phyloP scores from a whole-genome alignment of 2,329 filamentous ascomycete genomes.

The Chrysoporthe deuterocubensis region DNA sequence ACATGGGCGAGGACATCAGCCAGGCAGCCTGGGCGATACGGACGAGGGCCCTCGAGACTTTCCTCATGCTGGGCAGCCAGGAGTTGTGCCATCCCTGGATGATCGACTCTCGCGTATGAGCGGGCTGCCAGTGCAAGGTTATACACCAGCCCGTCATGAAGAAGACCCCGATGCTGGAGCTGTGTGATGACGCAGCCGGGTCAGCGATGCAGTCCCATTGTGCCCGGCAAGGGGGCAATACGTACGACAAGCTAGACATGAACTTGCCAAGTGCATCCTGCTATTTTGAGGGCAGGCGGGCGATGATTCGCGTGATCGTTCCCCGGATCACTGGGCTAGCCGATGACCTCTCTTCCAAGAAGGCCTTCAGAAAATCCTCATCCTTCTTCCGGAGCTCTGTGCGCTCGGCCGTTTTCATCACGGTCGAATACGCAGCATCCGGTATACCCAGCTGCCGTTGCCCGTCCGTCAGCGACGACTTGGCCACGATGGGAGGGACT shows the following conservation, averaged over 20 bases:
- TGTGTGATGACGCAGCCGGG: constrained; percentile 38
- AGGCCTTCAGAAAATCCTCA: constrained; percentile 52
- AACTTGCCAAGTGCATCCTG: constrained; percentile 44
- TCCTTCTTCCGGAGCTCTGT: constrained; percentile 45
- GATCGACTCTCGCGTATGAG: constrained; percentile 63
- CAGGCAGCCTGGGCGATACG: constrained; percentile 59
- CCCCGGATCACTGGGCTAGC: constrained; percentile 57
- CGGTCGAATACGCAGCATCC: constrained; percentile 53
- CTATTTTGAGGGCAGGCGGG: constrained; percentile 38
- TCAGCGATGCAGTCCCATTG: too few species aligned
- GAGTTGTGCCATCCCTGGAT: constrained; percentile 66
- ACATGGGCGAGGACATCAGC: constrained; percentile 58
- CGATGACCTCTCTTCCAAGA: constrained; percentile 56
- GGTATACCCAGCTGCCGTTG: constrained; percentile 50
- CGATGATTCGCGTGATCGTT: constrained; percentile 50
- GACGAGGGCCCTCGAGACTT: constrained; percentile 59
- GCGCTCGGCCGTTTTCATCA: constrained; percentile 45
- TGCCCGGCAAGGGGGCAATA: neutral
- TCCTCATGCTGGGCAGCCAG: constrained; percentile 57
- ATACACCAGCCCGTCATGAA: constrained; percentile 70
- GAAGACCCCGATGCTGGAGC: constrained; percentile 65
- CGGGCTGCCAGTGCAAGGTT: constrained; percentile 64
- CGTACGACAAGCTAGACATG: constrained; percentile 48
- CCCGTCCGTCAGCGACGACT: constrained; percentile 44
- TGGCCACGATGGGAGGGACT: constrained; percentile 60